Evolutionary conservation across 306 rosid species (phyloP), one percentile per base, ranked within the genome.

Genomic region (Arachis stenosperma): DNA sequence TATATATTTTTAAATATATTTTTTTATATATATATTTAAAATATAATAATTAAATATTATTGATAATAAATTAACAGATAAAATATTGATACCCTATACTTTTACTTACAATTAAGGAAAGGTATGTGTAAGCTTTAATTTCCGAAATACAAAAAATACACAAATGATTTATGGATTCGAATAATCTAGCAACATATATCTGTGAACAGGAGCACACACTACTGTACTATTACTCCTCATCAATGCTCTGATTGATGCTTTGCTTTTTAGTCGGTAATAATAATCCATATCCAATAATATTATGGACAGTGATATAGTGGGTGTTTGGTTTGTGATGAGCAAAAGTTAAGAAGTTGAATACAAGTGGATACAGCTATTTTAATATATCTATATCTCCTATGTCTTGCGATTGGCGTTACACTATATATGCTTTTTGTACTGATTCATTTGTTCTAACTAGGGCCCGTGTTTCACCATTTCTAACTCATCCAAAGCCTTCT

Each of bases 361-460:
- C 98, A 94, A 90, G 88, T 75, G 83, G 84, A 87, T 88, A 85
- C 94, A 88, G 89, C 89, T 84, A 84, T 52, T 13, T 51, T 12
- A 12, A 13, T 5, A 13, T 52, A 52, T 52, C 17, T 52, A 52
- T 52, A n/a, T 52, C 5, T 48, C 13, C 10, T 4, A 10, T 48
- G 15, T 48, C 92, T 69, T 85, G 80, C 88, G 87, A 85, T 81
- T 75, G 81, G 58, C 81, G 78, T 79, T 77, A 82, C 62, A 44
- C 86, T 79, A 69, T 75, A 63, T 89, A 33, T 33, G 37, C 91
- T 94, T 89, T 88, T 94, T 94, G 98, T 94, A 91, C 91, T 72
- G 86, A 84, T 87, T 90, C 97, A 87, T 87, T 91, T 94, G 96
- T 86, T 86, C 90, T 82, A 81, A 79, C 84, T 75, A 77, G 87